Evolutionary conservation across 306 rosid species (phyloP).

Genomic region (Gastrolobium villosum): DNA sequence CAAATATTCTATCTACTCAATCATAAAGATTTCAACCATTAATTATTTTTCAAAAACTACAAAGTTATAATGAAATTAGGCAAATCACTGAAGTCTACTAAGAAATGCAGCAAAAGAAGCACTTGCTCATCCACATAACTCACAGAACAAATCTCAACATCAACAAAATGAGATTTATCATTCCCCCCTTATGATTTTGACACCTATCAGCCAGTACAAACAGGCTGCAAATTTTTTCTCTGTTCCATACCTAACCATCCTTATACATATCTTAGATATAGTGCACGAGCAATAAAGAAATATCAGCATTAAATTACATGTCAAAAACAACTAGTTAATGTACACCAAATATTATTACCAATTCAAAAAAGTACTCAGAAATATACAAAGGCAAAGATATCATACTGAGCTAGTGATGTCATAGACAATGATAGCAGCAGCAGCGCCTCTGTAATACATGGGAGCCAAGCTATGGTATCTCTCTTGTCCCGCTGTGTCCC

Average conservation of each 20-base stretch:
- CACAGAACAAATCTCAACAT: not conserved
- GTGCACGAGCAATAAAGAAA: conserved; percentile 1
- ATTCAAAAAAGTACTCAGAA: conserved; percentile 29
- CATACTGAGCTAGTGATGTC: conserved; percentile 67
- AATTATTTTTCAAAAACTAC: conserved; percentile 11
- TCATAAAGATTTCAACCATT: not conserved
- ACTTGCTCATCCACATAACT: not conserved
- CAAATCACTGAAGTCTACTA: not conserved
- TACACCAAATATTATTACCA: conserved; percentile 4
- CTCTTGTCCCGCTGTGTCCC: conserved; percentile 79
- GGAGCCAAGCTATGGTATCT: conserved; percentile 78
- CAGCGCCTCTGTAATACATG: conserved; percentile 79
- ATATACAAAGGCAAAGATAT: conserved; percentile 41
- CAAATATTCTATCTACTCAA: conserved; percentile 27
- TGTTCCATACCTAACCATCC: conserved; percentile 6
- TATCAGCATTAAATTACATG: conserved; percentile 12
- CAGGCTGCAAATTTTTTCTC: not conserved
- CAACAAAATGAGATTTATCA: conserved; percentile 7
- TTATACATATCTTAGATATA: conserved; percentile 3
- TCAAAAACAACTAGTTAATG: not conserved
- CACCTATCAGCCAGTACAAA: not conserved
- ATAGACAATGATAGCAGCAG: conserved; percentile 74
- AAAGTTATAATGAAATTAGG: conserved; percentile 4
- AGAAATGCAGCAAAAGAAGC: conserved; percentile 5
- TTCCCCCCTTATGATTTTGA: conserved; percentile 6